Conservation (phyloP, 2,329 filamentous ascomycete species). For the Atkinsonella texensis region DNA sequence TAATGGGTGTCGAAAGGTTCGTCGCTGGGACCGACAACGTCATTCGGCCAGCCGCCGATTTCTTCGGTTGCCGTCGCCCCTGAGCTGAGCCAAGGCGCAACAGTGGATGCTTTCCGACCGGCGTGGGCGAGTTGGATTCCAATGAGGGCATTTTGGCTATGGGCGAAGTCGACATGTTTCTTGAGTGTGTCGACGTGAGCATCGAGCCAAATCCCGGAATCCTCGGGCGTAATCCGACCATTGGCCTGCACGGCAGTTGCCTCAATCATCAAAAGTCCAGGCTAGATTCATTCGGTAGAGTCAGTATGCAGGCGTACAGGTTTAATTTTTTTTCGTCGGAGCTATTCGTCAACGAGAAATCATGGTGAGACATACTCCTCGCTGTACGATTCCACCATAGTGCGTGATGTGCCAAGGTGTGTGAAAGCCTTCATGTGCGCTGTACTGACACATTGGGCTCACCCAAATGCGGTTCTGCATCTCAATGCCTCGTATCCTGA, state of each 20-base stretch:
- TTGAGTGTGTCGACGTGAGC: conserved; percentile 62
- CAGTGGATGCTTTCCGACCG: conserved; percentile 53
- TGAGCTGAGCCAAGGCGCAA: conserved; percentile 50
- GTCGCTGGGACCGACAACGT: conserved; percentile 38
- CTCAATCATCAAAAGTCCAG: conserved; percentile 63
- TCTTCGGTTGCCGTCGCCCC: conserved; percentile 39
- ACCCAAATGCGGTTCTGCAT: conserved; percentile 1
- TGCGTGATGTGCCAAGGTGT: conserved; percentile 1
- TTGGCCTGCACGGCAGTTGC: conserved; percentile 64
- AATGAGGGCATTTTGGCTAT: conserved; percentile 64
- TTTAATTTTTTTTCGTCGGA: too few relatives aligned
- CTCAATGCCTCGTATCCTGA: background rate
- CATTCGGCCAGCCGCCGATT: conserved; percentile 43
- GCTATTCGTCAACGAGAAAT: too few relatives aligned
- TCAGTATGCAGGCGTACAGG: background rate
- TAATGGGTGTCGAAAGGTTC: conserved; percentile 44
- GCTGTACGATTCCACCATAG: conserved; percentile 30
- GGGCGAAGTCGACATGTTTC: conserved; percentile 64
- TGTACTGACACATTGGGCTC: conserved; percentile 2
- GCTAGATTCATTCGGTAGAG: conserved; percentile 16
- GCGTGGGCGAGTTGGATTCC: conserved; percentile 76
- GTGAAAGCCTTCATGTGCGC: conserved; percentile 1
- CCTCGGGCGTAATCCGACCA: conserved; percentile 73
- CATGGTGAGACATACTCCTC: background rate
- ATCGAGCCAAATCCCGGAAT: conserved; percentile 74